phyloP scores from a whole-genome alignment of 1,139 yeast genomes.

The Nakaseomyces glabratus region DNA sequence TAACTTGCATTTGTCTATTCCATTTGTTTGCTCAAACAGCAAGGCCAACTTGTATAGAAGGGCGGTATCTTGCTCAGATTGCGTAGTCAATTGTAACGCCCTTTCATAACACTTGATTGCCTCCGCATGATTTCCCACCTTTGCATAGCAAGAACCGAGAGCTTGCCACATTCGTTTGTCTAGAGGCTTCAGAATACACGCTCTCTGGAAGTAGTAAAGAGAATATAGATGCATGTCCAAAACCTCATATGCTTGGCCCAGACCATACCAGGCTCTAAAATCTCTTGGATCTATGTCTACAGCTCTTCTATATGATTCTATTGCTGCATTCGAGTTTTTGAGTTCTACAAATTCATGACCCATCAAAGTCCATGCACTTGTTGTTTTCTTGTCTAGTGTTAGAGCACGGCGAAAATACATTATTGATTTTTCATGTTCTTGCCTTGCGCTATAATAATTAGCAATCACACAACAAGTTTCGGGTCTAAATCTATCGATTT shows the following conservation, averaged over 20 bases:
- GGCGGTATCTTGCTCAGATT: conserved; percentile 38
- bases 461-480: conserved; percentile 95
- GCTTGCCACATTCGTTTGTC: conserved; percentile 98
- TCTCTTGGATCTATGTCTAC: conserved; percentile 81
- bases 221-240: conserved; percentile 93
- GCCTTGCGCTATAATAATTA: conserved; percentile 82
- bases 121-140: conserved; percentile 51
- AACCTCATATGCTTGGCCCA: conserved; percentile 97
- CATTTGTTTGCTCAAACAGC: conserved; percentile 51
- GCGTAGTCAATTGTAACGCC: conserved; percentile 37
- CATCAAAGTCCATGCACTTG: conserved; percentile 97
- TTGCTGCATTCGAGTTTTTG: conserved; percentile 95
- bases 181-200: conserved; percentile 77
- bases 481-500: conserved; percentile 79
- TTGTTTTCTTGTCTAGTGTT: conserved; percentile 66
- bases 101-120: conserved; percentile 41
- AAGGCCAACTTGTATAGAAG: conserved; percentile 62
- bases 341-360: conserved; percentile 97
- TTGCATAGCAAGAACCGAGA: conserved; percentile 80
- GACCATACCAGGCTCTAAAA: conserved; percentile 96
- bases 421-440: conserved; percentile 92
- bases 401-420: conserved; percentile 87
- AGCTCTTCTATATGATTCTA: conserved; percentile 89
- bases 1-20: conserved; percentile 44
- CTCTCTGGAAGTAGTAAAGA: conserved; percentile 82